These are phyloP conservation scores for Saturnispora saitoi DNA, from an alignment of 805 yeast genomes.

Conservation along the genomic window DNA sequence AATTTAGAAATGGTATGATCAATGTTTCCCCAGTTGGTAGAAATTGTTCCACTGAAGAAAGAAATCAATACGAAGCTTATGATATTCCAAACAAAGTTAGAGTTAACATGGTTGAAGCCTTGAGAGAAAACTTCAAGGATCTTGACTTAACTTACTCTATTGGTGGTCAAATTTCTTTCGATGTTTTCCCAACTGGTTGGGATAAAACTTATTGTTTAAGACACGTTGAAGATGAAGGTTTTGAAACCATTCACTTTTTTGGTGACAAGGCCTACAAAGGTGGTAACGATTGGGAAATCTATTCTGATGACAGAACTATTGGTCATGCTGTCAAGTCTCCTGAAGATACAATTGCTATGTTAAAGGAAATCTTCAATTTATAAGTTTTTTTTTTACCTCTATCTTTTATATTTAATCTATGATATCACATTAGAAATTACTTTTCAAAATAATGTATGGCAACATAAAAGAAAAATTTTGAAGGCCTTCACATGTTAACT, in stretches of 20 bases:
- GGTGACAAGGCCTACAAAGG: conserved; percentile 97
- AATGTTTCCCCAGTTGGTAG: conserved; percentile 98
- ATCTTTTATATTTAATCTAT: background rate
- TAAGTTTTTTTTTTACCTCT: conserved; percentile 17
- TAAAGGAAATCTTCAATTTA: conserved; percentile 70
- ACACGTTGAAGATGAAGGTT: conserved; percentile 81
- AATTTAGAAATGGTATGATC: conserved; percentile 99
- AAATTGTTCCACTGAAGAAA: conserved; percentile 90
- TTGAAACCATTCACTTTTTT: conserved; percentile 87
- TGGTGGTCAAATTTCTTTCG: conserved; percentile 99
- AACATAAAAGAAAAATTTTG: no score
- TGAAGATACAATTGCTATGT: conserved; percentile 76
- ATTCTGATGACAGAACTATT: conserved; percentile 81
- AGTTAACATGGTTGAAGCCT: conserved; percentile 74
- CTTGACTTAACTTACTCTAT: conserved; percentile 88
- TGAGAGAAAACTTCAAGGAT: conserved; percentile 77
- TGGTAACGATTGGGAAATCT: conserved; percentile 98
- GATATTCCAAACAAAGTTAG: conserved; percentile 79
- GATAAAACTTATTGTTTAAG: conserved; percentile 97
- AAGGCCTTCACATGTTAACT: no score
- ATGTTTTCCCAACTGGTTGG: conserved; percentile 99
- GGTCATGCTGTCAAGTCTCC: conserved; percentile 93
- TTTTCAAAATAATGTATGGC: no score
- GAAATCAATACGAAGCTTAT: conserved; percentile 82
- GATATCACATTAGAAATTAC: background rate